phyloP scores from a whole-genome alignment of 768 basidiomycete genomes.

The Tulasnella sp. region DNA sequence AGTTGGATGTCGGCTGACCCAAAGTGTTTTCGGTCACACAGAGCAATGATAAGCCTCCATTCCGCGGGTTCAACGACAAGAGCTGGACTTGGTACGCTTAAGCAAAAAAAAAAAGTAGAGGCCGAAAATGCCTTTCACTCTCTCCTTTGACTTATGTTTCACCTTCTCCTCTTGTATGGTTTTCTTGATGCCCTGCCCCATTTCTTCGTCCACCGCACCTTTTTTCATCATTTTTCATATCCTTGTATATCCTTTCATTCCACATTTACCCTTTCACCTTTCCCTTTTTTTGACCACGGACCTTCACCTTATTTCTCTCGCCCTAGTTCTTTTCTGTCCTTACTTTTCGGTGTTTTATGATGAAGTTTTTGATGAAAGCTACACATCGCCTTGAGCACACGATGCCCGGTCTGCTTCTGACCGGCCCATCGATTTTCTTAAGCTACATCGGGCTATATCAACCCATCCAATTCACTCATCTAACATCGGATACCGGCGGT shows the following conservation, averaged over 20 bases:
- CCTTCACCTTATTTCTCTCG: not conserved
- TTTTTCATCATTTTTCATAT: not conserved
- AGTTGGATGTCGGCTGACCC: not conserved
- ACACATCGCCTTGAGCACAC: too few relatives aligned
- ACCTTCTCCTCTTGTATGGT: not conserved
- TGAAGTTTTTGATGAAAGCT: too few relatives aligned
- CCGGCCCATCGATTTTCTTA: too few relatives aligned
- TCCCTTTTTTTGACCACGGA: not conserved
- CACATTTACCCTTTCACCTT: not conserved
- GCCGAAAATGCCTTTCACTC: not conserved
- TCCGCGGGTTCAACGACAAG: not conserved
- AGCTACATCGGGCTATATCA: too few relatives aligned
- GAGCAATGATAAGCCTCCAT: not conserved
- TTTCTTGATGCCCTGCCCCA: not conserved
- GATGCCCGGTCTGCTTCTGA: too few relatives aligned
- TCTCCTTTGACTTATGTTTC: not conserved
- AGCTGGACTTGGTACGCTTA: conserved; percentile 1
- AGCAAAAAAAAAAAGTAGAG: not conserved
- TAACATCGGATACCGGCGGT: too few relatives aligned
- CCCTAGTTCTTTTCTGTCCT: not conserved
- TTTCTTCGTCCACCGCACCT: not conserved
- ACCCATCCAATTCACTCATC: too few relatives aligned
- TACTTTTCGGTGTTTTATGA: too few relatives aligned
- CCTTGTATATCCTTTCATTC: not conserved
- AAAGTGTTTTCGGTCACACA: not conserved